Evolutionary conservation across 352 stramenopile genomes (phyloP), one percentile per base, ranked within the genome.

Genomic region (Phytophthora sansomeana): DNA sequence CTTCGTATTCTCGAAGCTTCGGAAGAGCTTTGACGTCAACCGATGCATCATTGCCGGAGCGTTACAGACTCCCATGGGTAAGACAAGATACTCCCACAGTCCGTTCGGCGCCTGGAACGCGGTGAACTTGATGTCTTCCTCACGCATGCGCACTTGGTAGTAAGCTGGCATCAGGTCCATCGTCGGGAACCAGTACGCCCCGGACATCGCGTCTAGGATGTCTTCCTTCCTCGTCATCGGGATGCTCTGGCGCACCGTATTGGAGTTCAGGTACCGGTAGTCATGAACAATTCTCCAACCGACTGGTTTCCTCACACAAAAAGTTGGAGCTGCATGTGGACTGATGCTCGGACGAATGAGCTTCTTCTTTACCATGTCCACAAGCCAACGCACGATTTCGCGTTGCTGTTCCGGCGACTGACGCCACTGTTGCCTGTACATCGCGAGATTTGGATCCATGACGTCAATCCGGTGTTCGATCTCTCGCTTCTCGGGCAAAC

Each of bases 221-320:
- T 62, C 49, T 52, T 73, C 48, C 33, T 73, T 72, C 14, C 68
- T 19, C 7, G 39, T 58, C 16, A 69, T 69, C 33, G 63, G 44
- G 19, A 62, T 62, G 32, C 48, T 43, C 13, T 56, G 32, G 9
- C 38, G 33, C 7, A 66, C 36, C 6, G 39, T 57, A 32, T 56
- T 56, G 9, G 19, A 35, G 43, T 41, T 38, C 21, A 69, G 35
- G 24, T 44, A 54, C 7, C 60, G 51, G 29, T 47, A 73, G n/a
- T 61, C 68, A 29, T 77, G 68, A 30, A 74, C 41, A 41, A 77
- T 74, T 11, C 63, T 16, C 63, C 63, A 70, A 2, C 62, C 49
- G 19, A 59, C 46, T 24, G 58, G 26, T 30, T 73, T 73, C 17
- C 39, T 28, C 0, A 78, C 55, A 38, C 53, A 72, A 35, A 78